Base-by-base conservation (phyloP, 768 basidiomycete genomes). In the Hortiboletus campestris region DNA sequence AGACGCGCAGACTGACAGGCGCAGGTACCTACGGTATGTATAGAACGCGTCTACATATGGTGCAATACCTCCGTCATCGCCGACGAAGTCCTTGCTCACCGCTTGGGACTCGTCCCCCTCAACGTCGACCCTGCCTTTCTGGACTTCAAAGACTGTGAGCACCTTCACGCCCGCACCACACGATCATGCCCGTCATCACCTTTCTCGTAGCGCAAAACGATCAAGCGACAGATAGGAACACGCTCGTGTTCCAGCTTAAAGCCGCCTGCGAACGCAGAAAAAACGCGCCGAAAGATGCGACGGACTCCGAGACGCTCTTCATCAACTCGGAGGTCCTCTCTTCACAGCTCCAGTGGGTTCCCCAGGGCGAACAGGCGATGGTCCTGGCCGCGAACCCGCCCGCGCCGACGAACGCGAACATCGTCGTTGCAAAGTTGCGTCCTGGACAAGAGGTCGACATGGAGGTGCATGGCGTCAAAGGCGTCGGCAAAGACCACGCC, bases 61-160 rank as follows among this genome's bases (percentile, higher is more conserved):
- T 87, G 96, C 74, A 99, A 99, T 74, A 98, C 93, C 0, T 86
- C 86, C 3, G 89, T 98, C 61, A 84, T 99, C 50, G 91, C 85
- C 40, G 96, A 98, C 71, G 97, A 99, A 71, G 86, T 99, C 3
- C 78, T 99, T 20, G 81, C 94, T 4, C 94, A 96, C 38, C 84
- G 97, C n/a, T 68, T 99, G 4, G 97, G 97, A 4, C 80, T 98
- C 25, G 78, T 98, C 11, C 97, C 97, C 8, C 77, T 99, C 36
- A 86, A 90, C 55, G 78, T 95, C 46, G 90, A 98, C 69, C 94
- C 97, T 0, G 74, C 82, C 13, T 70, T 85, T 20, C 73, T 98
- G 58, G 79, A 82, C n/a, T 77, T 81, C 71, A 80, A 79, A 64
- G 67, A 71, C 46, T 62, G 78, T 78, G 57, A 49, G 75, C 69